Conservation (phyloP, 257 asterid species). For the Henckelia pumila region DNA sequence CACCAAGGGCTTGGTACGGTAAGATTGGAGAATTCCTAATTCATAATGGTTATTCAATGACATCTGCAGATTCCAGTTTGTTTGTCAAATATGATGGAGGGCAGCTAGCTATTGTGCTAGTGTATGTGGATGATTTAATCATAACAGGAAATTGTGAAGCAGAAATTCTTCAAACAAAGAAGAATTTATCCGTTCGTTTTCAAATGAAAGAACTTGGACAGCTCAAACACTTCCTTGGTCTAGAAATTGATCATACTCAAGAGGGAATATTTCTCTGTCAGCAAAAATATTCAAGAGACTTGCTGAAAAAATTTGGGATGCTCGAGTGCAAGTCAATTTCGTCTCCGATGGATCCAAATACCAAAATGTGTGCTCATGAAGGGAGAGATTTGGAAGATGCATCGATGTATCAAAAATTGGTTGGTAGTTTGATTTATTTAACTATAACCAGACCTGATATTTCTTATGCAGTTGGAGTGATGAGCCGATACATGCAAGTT, state of each 20-base stretch:
- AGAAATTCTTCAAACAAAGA: too few relatives aligned
- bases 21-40: background rate
- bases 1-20: background rate
- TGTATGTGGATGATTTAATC: background rate
- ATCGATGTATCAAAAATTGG: background rate
- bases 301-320: background rate
- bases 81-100: too few relatives aligned
- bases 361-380: slow-evolving; percentile 9
- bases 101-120: background rate
- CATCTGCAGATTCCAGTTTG: background rate
- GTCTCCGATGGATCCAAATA: background rate
- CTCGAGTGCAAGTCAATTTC: background rate
- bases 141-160: background rate
- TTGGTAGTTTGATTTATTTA: slow-evolving; percentile 1
- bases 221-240: background rate
- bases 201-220: background rate
- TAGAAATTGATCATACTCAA: background rate
- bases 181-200: background rate
- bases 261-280: background rate
- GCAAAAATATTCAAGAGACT: background rate
- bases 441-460: background rate
- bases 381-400: slow-evolving; percentile 9
- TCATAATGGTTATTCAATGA: background rate
- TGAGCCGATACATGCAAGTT: background rate
- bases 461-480: background rate